Conservation (phyloP, 768 basidiomycete species). For the Trametes sanguinea region DNA sequence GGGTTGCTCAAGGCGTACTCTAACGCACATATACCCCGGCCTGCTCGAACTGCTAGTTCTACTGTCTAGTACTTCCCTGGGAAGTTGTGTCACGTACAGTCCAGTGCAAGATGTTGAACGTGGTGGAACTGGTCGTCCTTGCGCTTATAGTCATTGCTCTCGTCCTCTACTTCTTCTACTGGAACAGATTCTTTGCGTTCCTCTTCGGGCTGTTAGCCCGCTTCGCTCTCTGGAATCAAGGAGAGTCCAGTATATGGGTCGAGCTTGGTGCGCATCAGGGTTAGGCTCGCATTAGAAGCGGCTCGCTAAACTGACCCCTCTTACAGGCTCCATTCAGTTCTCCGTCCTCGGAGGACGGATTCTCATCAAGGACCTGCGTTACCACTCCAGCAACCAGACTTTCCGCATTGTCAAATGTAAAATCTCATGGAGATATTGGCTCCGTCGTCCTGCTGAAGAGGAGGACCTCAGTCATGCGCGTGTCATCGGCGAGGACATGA, state of each 20-base stretch:
- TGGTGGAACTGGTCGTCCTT: conserved; percentile 63
- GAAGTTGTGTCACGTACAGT: too few relatives aligned
- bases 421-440: conserved; percentile 94
- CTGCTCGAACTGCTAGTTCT: neutral
- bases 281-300: neutral
- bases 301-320: neutral
- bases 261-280: conserved; percentile 61
- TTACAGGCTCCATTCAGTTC: conserved; percentile 84
- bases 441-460: conserved; percentile 75
- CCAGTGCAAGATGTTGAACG: conserved; percentile 50
- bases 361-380: conserved; percentile 82
- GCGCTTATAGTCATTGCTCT: conserved; percentile 55
- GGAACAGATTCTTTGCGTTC: conserved; percentile 81
- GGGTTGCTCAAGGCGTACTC: neutral
- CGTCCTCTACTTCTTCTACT: conserved; percentile 85
- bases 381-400: conserved; percentile 92
- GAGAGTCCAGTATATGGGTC: conserved; percentile 78
- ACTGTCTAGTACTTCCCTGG: neutral
- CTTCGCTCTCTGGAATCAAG: conserved; percentile 75
- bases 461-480: conserved; percentile 57
- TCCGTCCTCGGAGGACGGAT: conserved; percentile 86
- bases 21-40: neutral
- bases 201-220: conserved; percentile 68
- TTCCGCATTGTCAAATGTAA: conserved; percentile 82
- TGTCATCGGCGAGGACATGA: conserved; percentile 49